Evolutionary conservation across 108 stramenopile species (phyloP).

Genomic region (Conticribra guillardii): DNA sequence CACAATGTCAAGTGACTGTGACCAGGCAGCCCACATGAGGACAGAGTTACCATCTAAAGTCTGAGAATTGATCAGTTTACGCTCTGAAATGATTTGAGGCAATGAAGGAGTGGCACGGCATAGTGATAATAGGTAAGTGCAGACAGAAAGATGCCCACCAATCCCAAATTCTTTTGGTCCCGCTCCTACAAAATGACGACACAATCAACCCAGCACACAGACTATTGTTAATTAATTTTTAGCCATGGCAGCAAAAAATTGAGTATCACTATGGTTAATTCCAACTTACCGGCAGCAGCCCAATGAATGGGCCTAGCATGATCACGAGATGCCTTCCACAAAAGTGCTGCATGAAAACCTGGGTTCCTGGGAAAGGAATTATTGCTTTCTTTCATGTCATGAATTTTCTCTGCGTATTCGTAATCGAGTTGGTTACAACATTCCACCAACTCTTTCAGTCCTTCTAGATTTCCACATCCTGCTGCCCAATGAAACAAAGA

Average conservation of each 20-base stretch:
- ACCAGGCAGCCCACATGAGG: slow-evolving; percentile 89
- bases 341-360: slow-evolving; percentile 43
- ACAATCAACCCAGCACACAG: too few species aligned
- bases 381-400: background rate
- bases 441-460: slow-evolving; percentile 48
- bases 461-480: slow-evolving; percentile 72
- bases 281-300: slow-evolving; percentile 68
- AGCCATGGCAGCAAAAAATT: too few species aligned
- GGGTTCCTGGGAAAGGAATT: slow-evolving; percentile 17
- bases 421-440: slow-evolving; percentile 21
- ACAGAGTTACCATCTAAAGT: slow-evolving; percentile 86
- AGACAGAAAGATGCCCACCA: slow-evolving; percentile 69
- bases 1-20: slow-evolving; percentile 71
- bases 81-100: slow-evolving; percentile 20
- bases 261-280: too few species aligned
- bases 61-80: slow-evolving; percentile 58
- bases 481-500: slow-evolving; percentile 84
- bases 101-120: slow-evolving; percentile 15
- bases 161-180: slow-evolving; percentile 74
- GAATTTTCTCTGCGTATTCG: background rate
- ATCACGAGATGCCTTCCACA: slow-evolving; percentile 66
- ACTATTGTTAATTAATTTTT: too few species aligned
- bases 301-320: slow-evolving; percentile 83
- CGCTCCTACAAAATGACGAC: slow-evolving; percentile 37
- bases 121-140: slow-evolving; percentile 54